Evolutionary conservation across 768 basidiomycete genomes (phyloP).

Genomic region (Pleurotus salmoneostramineus): DNA sequence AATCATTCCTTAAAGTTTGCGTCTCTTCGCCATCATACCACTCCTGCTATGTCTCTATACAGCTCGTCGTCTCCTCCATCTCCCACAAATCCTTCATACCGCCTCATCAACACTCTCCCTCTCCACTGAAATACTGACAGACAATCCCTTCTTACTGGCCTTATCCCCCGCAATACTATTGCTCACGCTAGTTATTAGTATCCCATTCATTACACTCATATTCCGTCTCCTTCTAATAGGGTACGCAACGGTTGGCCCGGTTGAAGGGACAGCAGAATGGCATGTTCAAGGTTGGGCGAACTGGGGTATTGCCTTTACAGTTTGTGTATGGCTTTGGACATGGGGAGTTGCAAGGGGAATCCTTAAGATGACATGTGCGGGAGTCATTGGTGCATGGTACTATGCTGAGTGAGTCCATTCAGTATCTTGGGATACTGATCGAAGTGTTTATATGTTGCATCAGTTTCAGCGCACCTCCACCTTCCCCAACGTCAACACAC

Average conservation of each 20-base stretch:
- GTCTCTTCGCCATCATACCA: constrained; percentile 76
- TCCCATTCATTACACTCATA: constrained; percentile 76
- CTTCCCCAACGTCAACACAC: constrained; percentile 59
- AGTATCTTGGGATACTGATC: background rate
- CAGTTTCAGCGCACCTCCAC: constrained; percentile 31
- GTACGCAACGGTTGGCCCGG: constrained; percentile 27
- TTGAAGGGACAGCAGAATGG: constrained; percentile 31
- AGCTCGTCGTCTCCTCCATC: constrained; percentile 63
- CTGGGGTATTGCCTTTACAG: constrained; percentile 47
- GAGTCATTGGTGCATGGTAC: constrained; percentile 91
- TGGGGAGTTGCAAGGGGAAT: constrained; percentile 80
- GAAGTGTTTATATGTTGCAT: background rate
- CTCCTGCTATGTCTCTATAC: constrained; percentile 67
- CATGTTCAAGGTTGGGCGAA: constrained; percentile 35
- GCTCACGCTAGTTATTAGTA: constrained; percentile 57
- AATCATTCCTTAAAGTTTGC: constrained; percentile 39
- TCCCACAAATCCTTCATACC: constrained; percentile 68
- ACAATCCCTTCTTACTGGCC: constrained; percentile 71
- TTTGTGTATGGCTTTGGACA: constrained; percentile 66
- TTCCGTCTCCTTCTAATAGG: constrained; percentile 77
- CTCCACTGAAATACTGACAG: constrained; percentile 64
- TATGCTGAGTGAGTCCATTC: constrained; percentile 48
- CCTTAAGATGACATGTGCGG: constrained; percentile 70
- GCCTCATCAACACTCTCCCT: constrained; percentile 57
- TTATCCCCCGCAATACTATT: constrained; percentile 75